A percentile compares a stretch with the other conserved stretches of the same genome.
These are phyloP conservation scores for Mortierella sp. DNA, from an alignment of 371 early-diverging fungal genomes.

Conservation along the genomic window DNA sequence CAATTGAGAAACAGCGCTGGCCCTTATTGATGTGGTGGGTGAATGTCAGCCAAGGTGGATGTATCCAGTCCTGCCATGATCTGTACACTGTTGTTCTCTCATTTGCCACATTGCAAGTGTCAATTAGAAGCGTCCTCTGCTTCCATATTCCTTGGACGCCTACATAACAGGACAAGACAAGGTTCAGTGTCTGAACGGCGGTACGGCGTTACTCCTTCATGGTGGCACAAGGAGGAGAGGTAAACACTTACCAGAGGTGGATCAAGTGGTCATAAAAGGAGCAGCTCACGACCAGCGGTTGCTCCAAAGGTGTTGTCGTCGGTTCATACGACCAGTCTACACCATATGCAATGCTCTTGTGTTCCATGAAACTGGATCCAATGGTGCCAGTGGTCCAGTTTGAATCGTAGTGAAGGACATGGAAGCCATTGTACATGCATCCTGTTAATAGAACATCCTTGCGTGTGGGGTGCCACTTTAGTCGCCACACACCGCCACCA, in stretches of 20 bases:
- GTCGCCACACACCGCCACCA: conserved; percentile 94
- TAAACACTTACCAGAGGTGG: conserved; percentile 83
- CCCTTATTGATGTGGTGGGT: no score
- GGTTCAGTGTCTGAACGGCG: no score
- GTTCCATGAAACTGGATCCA: conserved; percentile 70
- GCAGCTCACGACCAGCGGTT: conserved; percentile 80
- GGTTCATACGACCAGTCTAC: conserved; percentile 84
- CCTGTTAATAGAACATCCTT: conserved; percentile 77
- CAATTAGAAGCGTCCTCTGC: no score
- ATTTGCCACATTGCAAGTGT: no score
- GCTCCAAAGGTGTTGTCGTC: neutral
- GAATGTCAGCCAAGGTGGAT: no score
- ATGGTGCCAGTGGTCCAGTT: conserved; percentile 15
- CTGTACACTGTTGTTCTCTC: no score
- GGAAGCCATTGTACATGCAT: conserved; percentile 90
- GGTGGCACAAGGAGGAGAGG: no score
- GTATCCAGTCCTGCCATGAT: no score
- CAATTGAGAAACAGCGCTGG: no score
- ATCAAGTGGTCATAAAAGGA: conserved; percentile 94
- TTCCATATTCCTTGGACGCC: conserved; percentile 1
- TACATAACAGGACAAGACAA: neutral
- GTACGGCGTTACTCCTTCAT: no score
- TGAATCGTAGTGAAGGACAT: conserved; percentile 58
- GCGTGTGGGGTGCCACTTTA: conserved; percentile 90
- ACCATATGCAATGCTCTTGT: conserved; percentile 90